Conservation (phyloP, 169 alveolate species). For the Cryptosporidium felis region DNA sequence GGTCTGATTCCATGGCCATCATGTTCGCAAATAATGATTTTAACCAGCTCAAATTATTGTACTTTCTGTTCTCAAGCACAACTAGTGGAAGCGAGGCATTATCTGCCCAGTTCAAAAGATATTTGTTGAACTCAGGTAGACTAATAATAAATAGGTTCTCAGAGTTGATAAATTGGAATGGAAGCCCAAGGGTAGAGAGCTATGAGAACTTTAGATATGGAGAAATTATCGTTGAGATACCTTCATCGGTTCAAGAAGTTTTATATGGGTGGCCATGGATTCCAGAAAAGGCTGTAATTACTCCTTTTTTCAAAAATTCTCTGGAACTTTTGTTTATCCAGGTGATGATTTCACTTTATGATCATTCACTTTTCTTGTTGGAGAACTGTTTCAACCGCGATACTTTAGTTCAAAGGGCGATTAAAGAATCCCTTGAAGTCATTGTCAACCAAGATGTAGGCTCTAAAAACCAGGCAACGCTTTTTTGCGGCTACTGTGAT, state of each 20-base stretch:
- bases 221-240: too few species aligned
- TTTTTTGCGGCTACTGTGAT: conserved; percentile 50
- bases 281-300: not conserved
- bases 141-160: conserved; percentile 3
- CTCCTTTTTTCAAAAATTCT: conserved; percentile 1
- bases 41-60: conserved; percentile 49
- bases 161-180: not conserved
- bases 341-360: conserved; percentile 13
- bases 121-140: conserved; percentile 72
- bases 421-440: conserved; percentile 48
- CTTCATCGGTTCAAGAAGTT: not conserved
- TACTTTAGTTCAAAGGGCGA: conserved; percentile 21
- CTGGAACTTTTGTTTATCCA: conserved; percentile 12
- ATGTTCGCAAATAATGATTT: conserved; percentile 37
- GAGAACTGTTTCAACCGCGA: conserved; percentile 23
- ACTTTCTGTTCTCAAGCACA: conserved; percentile 72
- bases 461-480: conserved; percentile 30
- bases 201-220: not conserved
- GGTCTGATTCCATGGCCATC: not conserved
- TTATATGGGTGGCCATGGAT: conserved; percentile 11
- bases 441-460: conserved; percentile 71
- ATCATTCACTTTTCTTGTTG: not conserved
- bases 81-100: conserved; percentile 73
- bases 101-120: conserved; percentile 71
- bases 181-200: not conserved